Percentiles rank a stretch among this genome's conserved stretches.
phyloP scores from a whole-genome alignment of 1,284 basidiomycete genomes.

The Ceratobasidium sp. region DNA sequence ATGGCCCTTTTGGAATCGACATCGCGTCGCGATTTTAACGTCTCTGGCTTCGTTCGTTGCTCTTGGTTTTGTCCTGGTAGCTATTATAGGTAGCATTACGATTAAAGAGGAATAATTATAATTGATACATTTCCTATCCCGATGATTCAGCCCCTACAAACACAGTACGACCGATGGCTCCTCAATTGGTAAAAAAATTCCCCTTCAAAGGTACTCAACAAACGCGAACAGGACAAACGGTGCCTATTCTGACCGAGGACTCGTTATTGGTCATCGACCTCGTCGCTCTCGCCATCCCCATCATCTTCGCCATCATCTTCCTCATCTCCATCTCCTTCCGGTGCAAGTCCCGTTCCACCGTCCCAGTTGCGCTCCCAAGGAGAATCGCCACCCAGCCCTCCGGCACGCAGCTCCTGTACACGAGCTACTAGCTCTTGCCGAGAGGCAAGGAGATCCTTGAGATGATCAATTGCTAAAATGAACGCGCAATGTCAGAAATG shows the following conservation, averaged over 20 bases:
- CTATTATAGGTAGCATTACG: constrained; percentile 41
- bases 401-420: constrained; percentile 58
- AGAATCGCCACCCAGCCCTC: constrained; percentile 54
- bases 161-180: constrained; percentile 8
- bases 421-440: constrained; percentile 68
- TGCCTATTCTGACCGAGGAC: constrained; percentile 47
- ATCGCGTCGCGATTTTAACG: constrained; percentile 37
- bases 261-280: constrained; percentile 43
- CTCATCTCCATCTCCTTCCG: constrained; percentile 60
- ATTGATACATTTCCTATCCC: constrained; percentile 30
- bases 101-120: constrained; percentile 45
- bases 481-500: constrained; percentile 36
- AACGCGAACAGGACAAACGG: constrained; percentile 8
- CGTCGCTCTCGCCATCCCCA: constrained; percentile 51
- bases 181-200: constrained; percentile 1
- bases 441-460: constrained; percentile 72
- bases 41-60: constrained; percentile 25
- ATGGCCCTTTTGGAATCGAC: constrained; percentile 33
- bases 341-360: constrained; percentile 68
- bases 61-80: constrained; percentile 33
- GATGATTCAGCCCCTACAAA: constrained; percentile 30
- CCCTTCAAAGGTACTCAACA: constrained; percentile 17
- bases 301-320: constrained; percentile 57
- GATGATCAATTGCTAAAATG: constrained; percentile 81
- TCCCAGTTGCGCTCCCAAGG: constrained; percentile 84